Evolutionary conservation across 345 rosid genomes (phyloP).

Genomic region (Balakata baccata): DNA sequence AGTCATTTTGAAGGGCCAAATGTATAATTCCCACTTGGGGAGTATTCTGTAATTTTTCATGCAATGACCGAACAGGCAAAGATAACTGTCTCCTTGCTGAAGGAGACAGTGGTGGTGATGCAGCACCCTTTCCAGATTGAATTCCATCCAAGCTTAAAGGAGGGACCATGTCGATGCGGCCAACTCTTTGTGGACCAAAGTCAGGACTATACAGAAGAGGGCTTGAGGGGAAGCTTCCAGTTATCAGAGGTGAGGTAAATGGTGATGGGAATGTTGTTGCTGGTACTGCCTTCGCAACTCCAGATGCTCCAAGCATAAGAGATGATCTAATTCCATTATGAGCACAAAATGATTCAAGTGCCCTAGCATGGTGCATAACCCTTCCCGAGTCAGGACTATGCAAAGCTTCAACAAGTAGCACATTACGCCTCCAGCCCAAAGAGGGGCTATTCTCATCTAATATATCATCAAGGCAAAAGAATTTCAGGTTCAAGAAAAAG

Average conservation of each 20-base stretch:
- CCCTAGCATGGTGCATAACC: conserved; percentile 76
- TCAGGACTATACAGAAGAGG: conserved; percentile 89
- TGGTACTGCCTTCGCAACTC: conserved; percentile 49
- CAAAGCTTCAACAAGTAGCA: conserved; percentile 89
- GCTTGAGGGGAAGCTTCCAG: conserved; percentile 93
- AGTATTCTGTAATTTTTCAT: conserved; percentile 78
- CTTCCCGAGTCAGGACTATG: conserved; percentile 87
- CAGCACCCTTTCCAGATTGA: conserved; percentile 52
- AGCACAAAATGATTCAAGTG: conserved; percentile 81
- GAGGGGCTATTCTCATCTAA: conserved; percentile 65
- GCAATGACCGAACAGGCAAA: conserved; percentile 69
- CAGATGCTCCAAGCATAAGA: conserved; percentile 52
- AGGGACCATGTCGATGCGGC: conserved; percentile 80
- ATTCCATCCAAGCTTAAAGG: conserved; percentile 87
- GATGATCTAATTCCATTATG: conserved; percentile 67
- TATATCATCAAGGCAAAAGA: conserved; percentile 24
- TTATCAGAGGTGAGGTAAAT: conserved; percentile 73
- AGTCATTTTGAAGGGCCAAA: conserved; percentile 83
- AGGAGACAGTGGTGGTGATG: conserved; percentile 79
- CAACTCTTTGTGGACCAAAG: conserved; percentile 61
- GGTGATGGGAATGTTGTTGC: conserved; percentile 77
- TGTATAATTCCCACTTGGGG: conserved; percentile 95
- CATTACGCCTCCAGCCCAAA: conserved; percentile 93
- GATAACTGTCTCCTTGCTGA: conserved; percentile 62
- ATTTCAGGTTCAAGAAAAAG: conserved; percentile 22